phyloP scores from a whole-genome alignment of 352 stramenopile genomes.

The Pythium grandisporangium region DNA sequence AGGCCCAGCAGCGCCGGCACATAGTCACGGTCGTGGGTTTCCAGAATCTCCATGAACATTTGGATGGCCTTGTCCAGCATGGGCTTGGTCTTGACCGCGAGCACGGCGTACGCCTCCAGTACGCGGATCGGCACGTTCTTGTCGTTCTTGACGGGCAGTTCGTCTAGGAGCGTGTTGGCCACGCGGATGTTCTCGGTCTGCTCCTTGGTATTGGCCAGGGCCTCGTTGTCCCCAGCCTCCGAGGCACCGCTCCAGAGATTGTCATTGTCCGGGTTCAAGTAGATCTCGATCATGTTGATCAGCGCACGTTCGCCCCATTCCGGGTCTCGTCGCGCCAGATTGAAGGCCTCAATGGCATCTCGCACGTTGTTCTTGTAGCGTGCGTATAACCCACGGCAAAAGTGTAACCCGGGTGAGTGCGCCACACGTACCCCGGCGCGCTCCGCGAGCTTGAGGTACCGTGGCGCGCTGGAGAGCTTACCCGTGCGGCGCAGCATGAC shows the following conservation, averaged over 20 bases:
- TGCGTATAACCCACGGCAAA: constrained; percentile 86
- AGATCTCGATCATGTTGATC: constrained; percentile 93
- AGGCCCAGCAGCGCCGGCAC: constrained; percentile 87
- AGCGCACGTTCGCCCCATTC: constrained; percentile 85
- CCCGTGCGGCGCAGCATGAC: constrained; percentile 79
- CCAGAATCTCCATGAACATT: constrained; percentile 87
- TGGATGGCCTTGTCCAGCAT: constrained; percentile 87
- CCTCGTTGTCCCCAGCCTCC: constrained; percentile 10
- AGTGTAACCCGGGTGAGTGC: constrained; percentile 81
- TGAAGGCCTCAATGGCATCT: constrained; percentile 88
- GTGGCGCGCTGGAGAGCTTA: constrained; percentile 57
- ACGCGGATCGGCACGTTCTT: constrained; percentile 63
- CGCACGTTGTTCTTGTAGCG: constrained; percentile 87
- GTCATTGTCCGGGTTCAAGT: constrained; percentile 90
- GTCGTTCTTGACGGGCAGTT: constrained; percentile 52
- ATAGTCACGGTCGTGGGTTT: constrained; percentile 80
- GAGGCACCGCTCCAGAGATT: constrained; percentile 82
- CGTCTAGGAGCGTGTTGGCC: constrained; percentile 81
- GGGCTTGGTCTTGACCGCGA: constrained; percentile 71
- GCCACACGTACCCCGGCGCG: constrained; percentile 47
- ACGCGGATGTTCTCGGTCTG: constrained; percentile 83
- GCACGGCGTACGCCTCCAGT: constrained; percentile 80
- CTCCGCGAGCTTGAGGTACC: constrained; percentile 83
- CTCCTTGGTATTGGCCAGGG: constrained; percentile 50
- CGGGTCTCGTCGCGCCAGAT: constrained; percentile 78